A percentile compares a stretch with the other conserved stretches of the same genome.
Conservation (phyloP, 2,329 filamentous ascomycete genomes). For the Calonectria montana region DNA sequence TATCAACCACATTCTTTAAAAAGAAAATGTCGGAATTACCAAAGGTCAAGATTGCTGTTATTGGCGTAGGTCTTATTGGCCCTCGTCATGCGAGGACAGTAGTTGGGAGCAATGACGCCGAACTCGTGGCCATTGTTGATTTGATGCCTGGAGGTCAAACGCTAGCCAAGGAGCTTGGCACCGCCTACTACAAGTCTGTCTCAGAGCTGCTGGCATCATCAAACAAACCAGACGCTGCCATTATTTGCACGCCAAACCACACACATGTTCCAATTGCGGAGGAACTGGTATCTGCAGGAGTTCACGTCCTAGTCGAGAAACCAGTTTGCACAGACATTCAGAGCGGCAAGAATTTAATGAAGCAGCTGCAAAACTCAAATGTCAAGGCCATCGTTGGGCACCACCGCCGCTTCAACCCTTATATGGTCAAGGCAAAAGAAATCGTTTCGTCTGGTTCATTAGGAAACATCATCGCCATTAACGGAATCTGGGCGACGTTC, state of each 20-base stretch:
- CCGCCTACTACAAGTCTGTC: slow-evolving; percentile 47
- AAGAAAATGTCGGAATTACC: slow-evolving; percentile 19
- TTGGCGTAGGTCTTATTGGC: slow-evolving; percentile 46
- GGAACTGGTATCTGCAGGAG: slow-evolving; percentile 57
- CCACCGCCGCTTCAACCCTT: slow-evolving; percentile 70
- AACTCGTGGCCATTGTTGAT: slow-evolving; percentile 47
- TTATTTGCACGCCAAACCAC: slow-evolving; percentile 70
- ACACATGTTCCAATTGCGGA: slow-evolving; percentile 64
- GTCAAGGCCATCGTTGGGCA: slow-evolving; percentile 67
- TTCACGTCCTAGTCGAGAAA: slow-evolving; percentile 70
- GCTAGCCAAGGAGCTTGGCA: slow-evolving; percentile 37
- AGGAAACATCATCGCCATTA: slow-evolving; percentile 62
- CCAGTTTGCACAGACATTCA: slow-evolving; percentile 59
- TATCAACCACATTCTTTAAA: neutral
- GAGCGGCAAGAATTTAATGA: slow-evolving; percentile 48
- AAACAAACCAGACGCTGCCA: slow-evolving; percentile 61
- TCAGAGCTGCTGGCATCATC: slow-evolving; percentile 53
- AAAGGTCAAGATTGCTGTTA: slow-evolving; percentile 38
- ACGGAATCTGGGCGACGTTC: slow-evolving; percentile 64
- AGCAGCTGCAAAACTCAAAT: slow-evolving; percentile 38
- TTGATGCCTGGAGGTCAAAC: slow-evolving; percentile 33
- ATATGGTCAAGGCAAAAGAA: slow-evolving; percentile 61
- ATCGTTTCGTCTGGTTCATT: slow-evolving; percentile 53
- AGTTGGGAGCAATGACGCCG: slow-evolving; percentile 28
- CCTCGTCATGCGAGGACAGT: slow-evolving; percentile 47